These are phyloP conservation scores for Pugionium dolabratum DNA, from an alignment of 345 rosid species.

Conservation along the genomic window DNA sequence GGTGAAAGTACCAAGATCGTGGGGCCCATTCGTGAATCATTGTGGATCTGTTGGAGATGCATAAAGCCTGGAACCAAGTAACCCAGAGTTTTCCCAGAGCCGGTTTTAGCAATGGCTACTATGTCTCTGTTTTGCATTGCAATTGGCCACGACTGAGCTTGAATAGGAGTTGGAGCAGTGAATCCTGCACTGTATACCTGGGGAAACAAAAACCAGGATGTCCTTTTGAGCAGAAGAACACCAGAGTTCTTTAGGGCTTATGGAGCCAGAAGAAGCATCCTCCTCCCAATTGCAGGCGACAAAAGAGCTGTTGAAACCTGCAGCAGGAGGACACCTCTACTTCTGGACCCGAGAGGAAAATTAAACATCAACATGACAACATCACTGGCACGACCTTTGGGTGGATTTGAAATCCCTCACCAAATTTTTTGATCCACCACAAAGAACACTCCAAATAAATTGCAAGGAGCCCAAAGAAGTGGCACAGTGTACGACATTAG, in stretches of 20 bases:
- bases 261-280: conserved; percentile 75
- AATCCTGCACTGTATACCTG: conserved; percentile 93
- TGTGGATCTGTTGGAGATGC: conserved; percentile 64
- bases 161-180: conserved; percentile 92
- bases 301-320: conserved; percentile 67
- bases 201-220: conserved; percentile 53
- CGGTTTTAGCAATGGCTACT: conserved; percentile 95
- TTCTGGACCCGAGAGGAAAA: conserved; percentile 44
- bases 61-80: conserved; percentile 86
- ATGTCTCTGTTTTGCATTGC: conserved; percentile 85
- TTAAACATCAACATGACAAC: conserved; percentile 61
- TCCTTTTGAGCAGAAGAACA: conserved; percentile 49
- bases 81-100: conserved; percentile 96
- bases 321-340: conserved; percentile 78
- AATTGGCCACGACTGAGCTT: conserved; percentile 99
- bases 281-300: conserved; percentile 67
- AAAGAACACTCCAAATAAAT: conserved; percentile 71
- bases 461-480: conserved; percentile 68
- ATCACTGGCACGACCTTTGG: conserved; percentile 70
- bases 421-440: conserved; percentile 62
- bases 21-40: conserved; percentile 81
- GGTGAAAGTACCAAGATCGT: conserved; percentile 90
- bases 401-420: conserved; percentile 68
- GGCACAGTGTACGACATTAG: conserved; percentile 99
- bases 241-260: conserved; percentile 40